These are phyloP conservation scores for Beta vulgaris DNA, from an alignment of 148 eudicot species.

Conservation along the genomic window DNA sequence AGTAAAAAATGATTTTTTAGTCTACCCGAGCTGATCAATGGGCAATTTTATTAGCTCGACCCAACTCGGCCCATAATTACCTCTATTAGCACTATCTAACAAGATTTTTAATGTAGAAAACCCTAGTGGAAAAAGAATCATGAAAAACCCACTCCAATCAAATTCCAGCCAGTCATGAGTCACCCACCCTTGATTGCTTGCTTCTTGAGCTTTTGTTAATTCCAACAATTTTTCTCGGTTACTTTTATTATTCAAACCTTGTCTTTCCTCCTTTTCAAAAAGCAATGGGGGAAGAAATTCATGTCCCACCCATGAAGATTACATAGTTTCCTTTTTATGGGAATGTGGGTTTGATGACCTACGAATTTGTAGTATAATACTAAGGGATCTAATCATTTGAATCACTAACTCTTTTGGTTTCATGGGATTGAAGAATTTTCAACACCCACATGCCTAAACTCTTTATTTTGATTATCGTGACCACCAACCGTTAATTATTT, in stretches of 20 bases:
- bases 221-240: conserved; percentile 11
- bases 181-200: conserved; percentile 9
- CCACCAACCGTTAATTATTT: neutral
- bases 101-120: neutral
- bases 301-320: conserved; percentile 14
- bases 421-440: conserved; percentile 24
- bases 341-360: conserved; percentile 16
- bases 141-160: conserved; percentile 16
- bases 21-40: too few species aligned
- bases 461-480: conserved; percentile 1
- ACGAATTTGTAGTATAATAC: conserved; percentile 14
- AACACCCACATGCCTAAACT: conserved; percentile 1
- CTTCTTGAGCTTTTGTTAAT: conserved; percentile 23
- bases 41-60: too few species aligned
- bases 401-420: conserved; percentile 35
- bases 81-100: too few species aligned
- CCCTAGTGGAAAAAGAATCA: conserved; percentile 17
- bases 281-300: conserved; percentile 13
- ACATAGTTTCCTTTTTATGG: conserved; percentile 3
- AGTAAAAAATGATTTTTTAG: too few species aligned
- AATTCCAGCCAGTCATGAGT: too few species aligned
- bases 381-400: conserved; percentile 28
- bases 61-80: too few species aligned
- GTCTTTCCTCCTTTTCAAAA: conserved; percentile 20
- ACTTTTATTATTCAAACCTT: conserved; percentile 27